phyloP scores from a whole-genome alignment of 2,329 filamentous ascomycete genomes.

The Colletotrichum lindemuthianum region DNA sequence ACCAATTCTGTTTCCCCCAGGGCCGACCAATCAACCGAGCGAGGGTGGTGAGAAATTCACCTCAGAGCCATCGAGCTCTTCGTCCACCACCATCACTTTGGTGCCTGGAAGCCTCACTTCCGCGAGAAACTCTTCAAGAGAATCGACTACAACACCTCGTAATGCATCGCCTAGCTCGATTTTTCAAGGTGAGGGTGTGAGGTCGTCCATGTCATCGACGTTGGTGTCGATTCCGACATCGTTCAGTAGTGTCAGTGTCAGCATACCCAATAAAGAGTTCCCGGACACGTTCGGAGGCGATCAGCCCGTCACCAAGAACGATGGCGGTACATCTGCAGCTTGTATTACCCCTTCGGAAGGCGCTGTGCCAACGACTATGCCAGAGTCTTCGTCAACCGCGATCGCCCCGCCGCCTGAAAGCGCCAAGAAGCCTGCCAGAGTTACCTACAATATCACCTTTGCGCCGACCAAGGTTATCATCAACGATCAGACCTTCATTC shows the following conservation, averaged over 20 bases:
- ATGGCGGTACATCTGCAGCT: not conserved
- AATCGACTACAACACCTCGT: not conserved
- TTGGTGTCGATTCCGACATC: not conserved
- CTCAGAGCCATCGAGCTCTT: not conserved
- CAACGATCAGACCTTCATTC: slow-evolving; percentile 55
- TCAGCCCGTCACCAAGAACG: not conserved
- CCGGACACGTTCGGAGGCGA: not conserved
- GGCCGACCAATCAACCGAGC: slow-evolving; percentile 1
- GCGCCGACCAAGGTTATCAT: slow-evolving; percentile 58
- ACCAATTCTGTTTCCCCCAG: not conserved
- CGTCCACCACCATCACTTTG: not conserved
- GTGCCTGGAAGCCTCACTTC: not conserved
- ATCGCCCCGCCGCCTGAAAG: slow-evolving; percentile 15
- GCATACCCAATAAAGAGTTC: not conserved
- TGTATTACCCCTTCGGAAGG: slow-evolving; percentile 13
- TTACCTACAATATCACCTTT: slow-evolving; percentile 54
- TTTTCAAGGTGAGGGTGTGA: too few relatives aligned
- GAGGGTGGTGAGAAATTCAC: not conserved
- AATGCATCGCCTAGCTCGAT: too few relatives aligned
- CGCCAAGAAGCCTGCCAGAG: slow-evolving; percentile 11
- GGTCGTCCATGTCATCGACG: too few relatives aligned
- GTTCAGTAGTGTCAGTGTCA: not conserved
- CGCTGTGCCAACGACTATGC: slow-evolving; percentile 39
- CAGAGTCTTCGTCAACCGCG: not conserved
- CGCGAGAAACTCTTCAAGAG: not conserved